These are phyloP conservation scores for Paspalum vaginatum DNA, from an alignment of 176 grass and related monocot species.

Conservation along the genomic window DNA sequence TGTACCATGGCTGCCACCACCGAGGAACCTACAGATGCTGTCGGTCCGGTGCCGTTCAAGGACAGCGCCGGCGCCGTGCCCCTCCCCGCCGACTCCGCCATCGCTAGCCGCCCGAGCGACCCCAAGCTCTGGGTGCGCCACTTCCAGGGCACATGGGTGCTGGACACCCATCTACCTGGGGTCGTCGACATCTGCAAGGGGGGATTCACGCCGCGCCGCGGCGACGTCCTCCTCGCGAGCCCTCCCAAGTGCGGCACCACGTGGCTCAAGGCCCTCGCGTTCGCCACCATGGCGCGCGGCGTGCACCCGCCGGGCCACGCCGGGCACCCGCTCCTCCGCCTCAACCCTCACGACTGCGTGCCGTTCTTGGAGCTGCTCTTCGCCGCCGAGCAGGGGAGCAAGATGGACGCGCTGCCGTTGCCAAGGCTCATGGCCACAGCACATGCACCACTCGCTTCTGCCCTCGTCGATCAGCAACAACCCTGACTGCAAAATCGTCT, in stretches of 20 bases:
- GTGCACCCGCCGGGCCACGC: background rate
- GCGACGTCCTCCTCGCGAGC: slow-evolving; percentile 47
- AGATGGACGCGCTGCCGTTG: background rate
- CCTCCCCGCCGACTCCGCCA: too few relatives aligned
- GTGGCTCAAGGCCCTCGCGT: slow-evolving; percentile 41
- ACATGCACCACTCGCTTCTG: background rate
- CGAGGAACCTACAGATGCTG: too few relatives aligned
- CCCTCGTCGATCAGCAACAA: background rate
- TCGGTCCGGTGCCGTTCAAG: too few relatives aligned
- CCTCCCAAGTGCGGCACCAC: slow-evolving; percentile 49
- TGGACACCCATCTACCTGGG: too few relatives aligned
- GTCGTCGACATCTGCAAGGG: too few relatives aligned
- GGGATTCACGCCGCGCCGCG: too few relatives aligned
- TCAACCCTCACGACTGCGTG: background rate
- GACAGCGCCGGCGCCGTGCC: too few relatives aligned
- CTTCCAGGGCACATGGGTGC: background rate
- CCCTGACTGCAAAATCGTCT: background rate
- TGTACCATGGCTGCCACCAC: too few relatives aligned
- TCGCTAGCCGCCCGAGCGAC: too few relatives aligned
- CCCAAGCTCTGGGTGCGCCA: background rate
- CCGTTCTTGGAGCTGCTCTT: background rate
- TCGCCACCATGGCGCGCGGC: background rate
- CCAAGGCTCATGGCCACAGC: background rate
- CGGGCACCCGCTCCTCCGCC: background rate
- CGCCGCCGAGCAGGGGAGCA: background rate